Percentiles rank a stretch among this genome's conserved stretches.
Conservation (phyloP, 2,329 filamentous ascomycete genomes). For the Cryphonectria naterciae region DNA sequence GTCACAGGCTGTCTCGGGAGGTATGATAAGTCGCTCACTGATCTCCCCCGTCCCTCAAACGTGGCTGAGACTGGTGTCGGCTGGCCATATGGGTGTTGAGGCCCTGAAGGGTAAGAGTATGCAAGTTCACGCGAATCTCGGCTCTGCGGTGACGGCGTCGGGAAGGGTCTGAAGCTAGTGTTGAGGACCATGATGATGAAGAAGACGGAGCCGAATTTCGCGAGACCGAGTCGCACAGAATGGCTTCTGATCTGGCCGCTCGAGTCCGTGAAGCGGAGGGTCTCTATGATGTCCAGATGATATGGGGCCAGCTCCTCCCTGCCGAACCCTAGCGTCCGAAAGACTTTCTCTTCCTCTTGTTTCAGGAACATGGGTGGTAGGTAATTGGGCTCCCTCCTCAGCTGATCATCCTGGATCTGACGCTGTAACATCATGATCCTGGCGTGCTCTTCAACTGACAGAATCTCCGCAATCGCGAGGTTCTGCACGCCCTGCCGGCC, state of each 20-base stretch:
- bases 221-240: slow-evolving; percentile 58
- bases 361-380: slow-evolving; percentile 65
- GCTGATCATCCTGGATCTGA: slow-evolving; percentile 61
- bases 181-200: slow-evolving; percentile 60
- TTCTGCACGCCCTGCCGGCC: slow-evolving; percentile 53
- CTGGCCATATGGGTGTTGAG: slow-evolving; percentile 45
- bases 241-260: slow-evolving; percentile 57
- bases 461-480: slow-evolving; percentile 58
- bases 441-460: slow-evolving; percentile 55
- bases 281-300: slow-evolving; percentile 57
- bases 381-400: slow-evolving; percentile 63
- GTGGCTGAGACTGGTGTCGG: slow-evolving; percentile 51
- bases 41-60: slow-evolving; percentile 51
- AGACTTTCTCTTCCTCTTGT: slow-evolving; percentile 57
- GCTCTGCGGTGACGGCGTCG: slow-evolving; percentile 50
- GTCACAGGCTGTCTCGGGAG: slow-evolving; percentile 34
- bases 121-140: slow-evolving; percentile 48
- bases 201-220: slow-evolving; percentile 65
- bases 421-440: slow-evolving; percentile 55
- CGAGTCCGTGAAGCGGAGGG: slow-evolving; percentile 55
- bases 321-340: slow-evolving; percentile 58
- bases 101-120: slow-evolving; percentile 46
- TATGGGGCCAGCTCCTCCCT: slow-evolving; percentile 57
- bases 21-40: slow-evolving; percentile 38
- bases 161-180: slow-evolving; percentile 42